Evolutionary conservation across 371 early-diverging fungal genomes (phyloP), one percentile per base, ranked within the genome.

Genomic region (Conidiobolus incongruus): DNA sequence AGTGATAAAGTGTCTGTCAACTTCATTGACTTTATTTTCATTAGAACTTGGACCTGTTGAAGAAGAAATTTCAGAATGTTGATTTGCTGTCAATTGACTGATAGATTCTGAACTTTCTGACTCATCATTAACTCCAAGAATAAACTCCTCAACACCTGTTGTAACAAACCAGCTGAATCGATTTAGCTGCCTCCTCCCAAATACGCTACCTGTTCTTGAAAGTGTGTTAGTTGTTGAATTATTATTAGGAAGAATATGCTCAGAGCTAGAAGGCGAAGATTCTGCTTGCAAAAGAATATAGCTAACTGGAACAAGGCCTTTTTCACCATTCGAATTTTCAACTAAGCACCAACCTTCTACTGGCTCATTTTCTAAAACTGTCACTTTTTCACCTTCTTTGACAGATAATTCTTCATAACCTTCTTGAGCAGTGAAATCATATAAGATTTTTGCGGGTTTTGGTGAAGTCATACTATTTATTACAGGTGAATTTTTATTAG

Each of bases 111-210:
- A 51, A 29, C 51, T 52, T 2, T 48, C 49, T 2, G 28, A 20
- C 19, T 48, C 38, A 17, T 48, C 39, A 0, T 50, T 49, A 6
- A 44, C 52, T 11, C 38, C 13, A 22, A 62, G 31, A 6, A 62
- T 44, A 45, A 55, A 62, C 46, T 62, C 62, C 20, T 62, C 62
- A 24, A 52, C 58, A 31, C 62, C 59, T 10, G 58, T 55, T 22
- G 58, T 59, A 6, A 62, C 60, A 44, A 62, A 62, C 55, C 60
- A 59, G 13, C 56, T 54, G 37, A 62, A 62, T 12, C 60, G 39
- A 38, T 62, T 57, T 12, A 62, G 40, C 38, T 59, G 62, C 6
- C 55, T 49, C 34, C 53, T 53, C 7, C 54, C 53, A 47, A 62
- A 53, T 35, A 59, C 47, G 17, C 55, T 58, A 37, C 26, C n/a